Base-by-base conservation (phyloP, 2,329 filamentous ascomycete species). In the Massarina eburnea region DNA sequence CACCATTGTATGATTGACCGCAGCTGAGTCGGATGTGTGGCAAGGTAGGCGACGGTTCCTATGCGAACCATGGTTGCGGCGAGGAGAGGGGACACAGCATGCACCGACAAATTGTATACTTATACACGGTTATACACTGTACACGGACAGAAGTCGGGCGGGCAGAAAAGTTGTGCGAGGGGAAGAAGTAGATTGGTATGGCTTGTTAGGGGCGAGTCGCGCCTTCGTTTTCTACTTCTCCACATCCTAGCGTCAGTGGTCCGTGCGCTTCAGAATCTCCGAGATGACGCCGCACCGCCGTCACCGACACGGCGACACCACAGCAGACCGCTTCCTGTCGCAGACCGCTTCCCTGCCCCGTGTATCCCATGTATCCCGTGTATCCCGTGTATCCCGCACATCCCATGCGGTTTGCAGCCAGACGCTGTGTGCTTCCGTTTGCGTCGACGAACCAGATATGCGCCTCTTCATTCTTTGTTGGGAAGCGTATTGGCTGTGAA, bases 1-100 rank as follows among this genome's bases (percentile, higher is more conserved):
- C 78, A 94, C 91, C 91, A 96, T 85, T 96, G 91, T 52, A 95
- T 79, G 53, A 96, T 90, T 37, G 87, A 80, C 64, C 89, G 84
- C 68, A 96, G 75, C 75, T 96, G 80, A 57, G 79, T 79, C 27
- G 89, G 87, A 72, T 95, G 91, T 55, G 88, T 74, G 47, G 84
- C 71, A 62, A 84, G 88, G 76, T 92, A 94, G 52, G 88, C 65
- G 48, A 83, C 70, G 58, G 82, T 77, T 45, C 71, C 66, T 45
- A 73, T 58, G 57, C 63, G 69, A 20, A 60, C 55, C 68, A 71
- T 71, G 56, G 37, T 59, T 55, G 60, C 48, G 43, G 26, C 5
- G 27, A 14, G 27, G 12, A 30, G 27, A 30, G 12, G 7, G 27
- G 12, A 30, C 12, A 14, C 27, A 4, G 27, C 27, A 14, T n/a